Conservation (phyloP, 148 eudicot species). For the Camellia lanceoleosa region DNA sequence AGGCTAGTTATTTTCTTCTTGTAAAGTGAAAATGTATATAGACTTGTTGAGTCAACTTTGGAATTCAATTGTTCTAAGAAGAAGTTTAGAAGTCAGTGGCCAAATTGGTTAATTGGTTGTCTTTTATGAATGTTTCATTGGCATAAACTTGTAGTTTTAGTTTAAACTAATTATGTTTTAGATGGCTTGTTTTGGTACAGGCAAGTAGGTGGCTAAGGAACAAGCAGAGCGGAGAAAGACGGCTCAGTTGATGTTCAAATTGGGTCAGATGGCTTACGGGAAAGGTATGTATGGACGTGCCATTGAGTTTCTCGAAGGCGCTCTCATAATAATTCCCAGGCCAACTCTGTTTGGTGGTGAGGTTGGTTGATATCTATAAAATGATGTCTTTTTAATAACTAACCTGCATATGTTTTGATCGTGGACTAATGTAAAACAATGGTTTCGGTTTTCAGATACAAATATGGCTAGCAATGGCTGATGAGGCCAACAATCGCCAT, state of each 20-base stretch:
- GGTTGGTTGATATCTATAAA: conserved; percentile 54
- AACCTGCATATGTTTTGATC: neutral
- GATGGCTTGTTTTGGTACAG: conserved; percentile 13
- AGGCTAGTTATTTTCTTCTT: neutral
- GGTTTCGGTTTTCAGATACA: conserved; percentile 66
- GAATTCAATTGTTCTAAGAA: neutral
- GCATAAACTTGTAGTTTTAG: neutral
- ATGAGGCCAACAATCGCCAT: conserved; percentile 90
- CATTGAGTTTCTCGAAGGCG: conserved; percentile 86
- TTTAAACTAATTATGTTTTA: neutral
- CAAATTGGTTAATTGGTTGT: neutral
- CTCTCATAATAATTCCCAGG: conserved; percentile 86
- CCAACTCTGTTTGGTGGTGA: conserved; percentile 93
- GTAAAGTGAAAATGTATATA: neutral
- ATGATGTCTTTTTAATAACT: neutral
- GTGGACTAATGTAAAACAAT: conserved; percentile 7
- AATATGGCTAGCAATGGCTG: conserved; percentile 99
- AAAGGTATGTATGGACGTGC: conserved; percentile 90
- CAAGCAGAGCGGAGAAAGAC: conserved; percentile 93
- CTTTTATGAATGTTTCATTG: neutral
- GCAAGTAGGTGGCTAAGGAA: conserved; percentile 79
- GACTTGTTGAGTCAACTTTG: neutral
- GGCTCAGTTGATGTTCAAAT: conserved; percentile 92
- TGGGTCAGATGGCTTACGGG: conserved; percentile 96
- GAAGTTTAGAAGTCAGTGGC: neutral